Conservation (phyloP, 116 monocot genomes). For the Cymodocea nodosa region DNA sequence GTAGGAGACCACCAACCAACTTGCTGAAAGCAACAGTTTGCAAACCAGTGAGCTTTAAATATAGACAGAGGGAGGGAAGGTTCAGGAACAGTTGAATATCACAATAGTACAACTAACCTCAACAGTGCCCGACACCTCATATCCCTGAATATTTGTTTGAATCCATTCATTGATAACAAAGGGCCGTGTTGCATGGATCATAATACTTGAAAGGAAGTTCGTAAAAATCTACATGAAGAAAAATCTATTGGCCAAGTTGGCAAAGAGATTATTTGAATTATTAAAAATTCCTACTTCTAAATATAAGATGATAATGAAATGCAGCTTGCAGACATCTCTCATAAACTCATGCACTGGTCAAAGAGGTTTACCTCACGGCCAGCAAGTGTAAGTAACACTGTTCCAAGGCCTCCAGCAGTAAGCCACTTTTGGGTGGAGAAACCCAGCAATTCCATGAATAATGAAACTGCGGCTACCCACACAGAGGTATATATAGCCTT, state of each 20-base stretch:
- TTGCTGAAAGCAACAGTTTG: conserved; percentile 41
- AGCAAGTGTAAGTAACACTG: conserved; percentile 90
- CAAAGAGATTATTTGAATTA: not conserved
- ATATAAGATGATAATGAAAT: too few relatives aligned
- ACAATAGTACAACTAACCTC: conserved; percentile 44
- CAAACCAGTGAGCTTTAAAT: not conserved
- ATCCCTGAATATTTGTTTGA: conserved; percentile 85
- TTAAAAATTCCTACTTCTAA: too few relatives aligned
- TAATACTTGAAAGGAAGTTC: conserved; percentile 87
- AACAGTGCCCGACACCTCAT: conserved; percentile 88
- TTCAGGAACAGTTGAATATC: not conserved
- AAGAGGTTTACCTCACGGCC: conserved; percentile 70
- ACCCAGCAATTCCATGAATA: conserved; percentile 92
- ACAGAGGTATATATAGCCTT: conserved; percentile 77
- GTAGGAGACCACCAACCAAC: conserved; percentile 99
- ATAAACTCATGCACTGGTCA: not conserved
- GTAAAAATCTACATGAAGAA: conserved; percentile 68
- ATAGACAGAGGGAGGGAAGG: not conserved
- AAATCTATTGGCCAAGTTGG: not conserved
- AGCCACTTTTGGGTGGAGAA: conserved; percentile 93
- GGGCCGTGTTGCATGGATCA: conserved; percentile 95
- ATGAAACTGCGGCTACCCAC: conserved; percentile 83
- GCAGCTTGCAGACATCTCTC: too few relatives aligned
- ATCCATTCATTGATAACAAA: conserved; percentile 94
- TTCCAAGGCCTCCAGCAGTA: conserved; percentile 97